Base-by-base conservation (phyloP, 495 filamentous ascomycete species). In the Durotheca rogersii region DNA sequence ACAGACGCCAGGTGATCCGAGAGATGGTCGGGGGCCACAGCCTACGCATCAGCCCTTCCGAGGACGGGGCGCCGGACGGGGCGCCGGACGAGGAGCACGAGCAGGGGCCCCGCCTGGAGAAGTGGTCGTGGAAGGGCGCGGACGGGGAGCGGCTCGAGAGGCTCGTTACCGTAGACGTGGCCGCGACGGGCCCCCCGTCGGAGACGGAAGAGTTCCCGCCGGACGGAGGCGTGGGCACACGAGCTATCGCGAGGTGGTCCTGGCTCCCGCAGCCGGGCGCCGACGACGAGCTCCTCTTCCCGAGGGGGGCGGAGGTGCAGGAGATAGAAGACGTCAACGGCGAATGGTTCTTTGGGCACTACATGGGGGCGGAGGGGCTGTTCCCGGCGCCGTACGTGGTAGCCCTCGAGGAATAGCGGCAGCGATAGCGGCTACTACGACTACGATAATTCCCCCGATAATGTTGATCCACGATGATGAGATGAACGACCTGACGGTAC, bases 271-370 rank as follows among this genome's bases (percentile, higher is more conserved):
- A 77, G 4, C 62, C 61, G 0, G 81, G 72, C 4, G 67, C 64
- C 4, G 67, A 71, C 23, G 86, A 94, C 66, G 90, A 96, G 72
- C 63, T 96, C 41, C 70, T 80, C 56, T 95, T 96, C 58, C 90
- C 90, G 2, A 84, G 81, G 46, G 83, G 85, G 4, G 89, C 90
- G 0, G 87, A 92, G 67, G 78, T 96, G 7, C 73, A 75, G 2
- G 90, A 95, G 73, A 81, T 82, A 25, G 81, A 88, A 67, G 84
- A 88, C 66, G 80, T 91, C 34, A 95, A 93, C 67, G 88, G 82
- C 30, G 89, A 94, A 66, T 96, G 89, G 89, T 87, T 74, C 45
- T 82, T 81, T 71, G 90, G 90, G 0, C 80, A 75, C 25, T 96
- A 94, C 75, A 84, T 86, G 64, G 88, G 87, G 12, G 69, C 65